phyloP scores from a whole-genome alignment of 108 stramenopile genomes.

The Fistulifera solaris region DNA sequence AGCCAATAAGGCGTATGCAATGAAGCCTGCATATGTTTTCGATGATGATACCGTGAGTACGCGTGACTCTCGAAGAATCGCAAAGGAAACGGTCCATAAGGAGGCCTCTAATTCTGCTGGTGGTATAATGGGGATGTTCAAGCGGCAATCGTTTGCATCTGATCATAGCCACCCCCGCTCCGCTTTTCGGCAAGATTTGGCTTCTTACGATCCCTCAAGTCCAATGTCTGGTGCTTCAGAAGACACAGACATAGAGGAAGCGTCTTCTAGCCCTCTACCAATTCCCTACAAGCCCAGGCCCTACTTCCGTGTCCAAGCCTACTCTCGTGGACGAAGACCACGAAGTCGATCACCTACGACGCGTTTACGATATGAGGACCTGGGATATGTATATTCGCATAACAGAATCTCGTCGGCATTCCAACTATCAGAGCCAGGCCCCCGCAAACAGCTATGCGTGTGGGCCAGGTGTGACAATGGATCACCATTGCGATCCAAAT shows the following conservation, averaged over 20 bases:
- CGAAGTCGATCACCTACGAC: conserved; percentile 15
- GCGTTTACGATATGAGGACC: conserved; percentile 31
- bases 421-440: background rate
- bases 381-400: conserved; percentile 41
- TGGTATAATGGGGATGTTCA: too few species aligned
- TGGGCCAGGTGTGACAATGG: background rate
- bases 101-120: too few species aligned
- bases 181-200: background rate
- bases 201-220: background rate
- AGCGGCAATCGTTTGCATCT: background rate
- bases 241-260: background rate
- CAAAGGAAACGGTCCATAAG: too few species aligned
- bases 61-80: too few species aligned
- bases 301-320: background rate
- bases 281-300: background rate
- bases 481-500: background rate
- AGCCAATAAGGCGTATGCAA: too few species aligned
- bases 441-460: conserved; percentile 1
- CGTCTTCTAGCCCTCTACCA: background rate
- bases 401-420: conserved; percentile 18
- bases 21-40: too few species aligned
- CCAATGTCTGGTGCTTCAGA: background rate
- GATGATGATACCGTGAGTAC: too few species aligned
- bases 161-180: background rate
- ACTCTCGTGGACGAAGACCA: conserved; percentile 2